Evolutionary conservation across 768 basidiomycete species (phyloP).

Genomic region (Termitomyces sp.): DNA sequence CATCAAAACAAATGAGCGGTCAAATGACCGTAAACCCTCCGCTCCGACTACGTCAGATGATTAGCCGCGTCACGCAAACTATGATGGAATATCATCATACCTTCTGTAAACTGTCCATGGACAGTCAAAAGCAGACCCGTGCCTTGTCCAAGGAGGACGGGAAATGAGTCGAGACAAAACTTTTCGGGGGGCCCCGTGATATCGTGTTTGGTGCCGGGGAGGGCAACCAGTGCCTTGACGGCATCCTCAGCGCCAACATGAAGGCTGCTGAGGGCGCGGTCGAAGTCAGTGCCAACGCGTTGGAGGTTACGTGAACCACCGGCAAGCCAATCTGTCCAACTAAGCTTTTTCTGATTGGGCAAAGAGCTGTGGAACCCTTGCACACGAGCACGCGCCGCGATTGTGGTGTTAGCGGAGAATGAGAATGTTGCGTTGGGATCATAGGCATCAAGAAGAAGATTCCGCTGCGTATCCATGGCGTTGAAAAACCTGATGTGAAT

Average conservation of each 20-base stretch:
- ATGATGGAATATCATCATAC: conserved; percentile 31
- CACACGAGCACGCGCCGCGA: conserved; percentile 72
- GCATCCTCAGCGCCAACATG: conserved; percentile 67
- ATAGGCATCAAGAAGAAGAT: conserved; percentile 65
- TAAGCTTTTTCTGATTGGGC: conserved; percentile 79
- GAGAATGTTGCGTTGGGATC: conserved; percentile 88
- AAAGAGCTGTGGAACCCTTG: conserved; percentile 62
- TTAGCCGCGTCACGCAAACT: neutral
- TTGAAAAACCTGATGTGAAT: conserved; percentile 66
- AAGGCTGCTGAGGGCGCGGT: conserved; percentile 59
- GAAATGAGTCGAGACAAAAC: conserved; percentile 86
- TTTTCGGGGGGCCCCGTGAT: conserved; percentile 71
- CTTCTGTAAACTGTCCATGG: conserved; percentile 89
- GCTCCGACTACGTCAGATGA: conserved; percentile 26
- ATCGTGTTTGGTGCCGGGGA: conserved; percentile 83
- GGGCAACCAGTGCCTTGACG: conserved; percentile 47
- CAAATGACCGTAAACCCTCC: conserved; percentile 85
- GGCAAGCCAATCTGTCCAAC: conserved; percentile 69
- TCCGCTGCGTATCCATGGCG: conserved; percentile 73
- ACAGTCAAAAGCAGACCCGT: conserved; percentile 66
- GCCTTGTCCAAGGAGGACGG: conserved; percentile 54
- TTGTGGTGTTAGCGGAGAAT: conserved; percentile 76
- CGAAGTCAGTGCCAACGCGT: conserved; percentile 53
- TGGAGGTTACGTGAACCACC: conserved; percentile 75
- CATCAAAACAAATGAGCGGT: conserved; percentile 83